Base-by-base conservation (phyloP, 176 grass and related monocot genomes). In the Zoysia pacifica region DNA sequence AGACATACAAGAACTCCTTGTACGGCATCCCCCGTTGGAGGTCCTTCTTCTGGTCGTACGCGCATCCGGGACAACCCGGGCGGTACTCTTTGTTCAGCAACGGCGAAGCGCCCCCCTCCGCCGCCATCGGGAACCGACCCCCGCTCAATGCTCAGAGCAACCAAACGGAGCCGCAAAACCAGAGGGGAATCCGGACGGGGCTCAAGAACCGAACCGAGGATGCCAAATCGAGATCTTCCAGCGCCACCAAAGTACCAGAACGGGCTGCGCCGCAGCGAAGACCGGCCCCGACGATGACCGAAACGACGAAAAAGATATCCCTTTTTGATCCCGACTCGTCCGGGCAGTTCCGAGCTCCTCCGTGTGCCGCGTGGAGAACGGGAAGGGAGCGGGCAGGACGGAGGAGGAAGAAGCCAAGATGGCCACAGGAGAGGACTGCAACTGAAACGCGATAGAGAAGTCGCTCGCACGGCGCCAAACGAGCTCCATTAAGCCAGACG, bases 1-100 rank as follows among this genome's bases (percentile, higher is more conserved):
- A 91, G 83, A 91, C 37, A 47, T 79, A 81, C 39, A 91, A 61
- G 71, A 88, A 88, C 66, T 91, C 82, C 54, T 73, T 80, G 67
- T 91, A 91, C 4, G 89, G 89, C 50, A 79, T 79, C 37, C 78
- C 86, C 15, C 3, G 71, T 1, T 44, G 44, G 12, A 19, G 7
- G 53, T 49, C 78, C 69, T 83, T 88, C 71, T 65, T 82, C 9
- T 42, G 68, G 28, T 82, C 74, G n/a, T 45, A 46, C 2, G 61
- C 60, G 11, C 90, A 91, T 50, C 86, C 90, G 7, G 89, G 89
- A 67, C 89, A 88, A 2, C 69, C 79, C 5, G 51, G 53, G 37
- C 81, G 76, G 37, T 79, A 82, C 5, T 77, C 64, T 48, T 81
- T 58, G 58, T 65, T 81, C 40, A 86, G 76, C 49, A 81, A 58